These are phyloP conservation scores for Plantago elongata DNA, from an alignment of 257 asterid genomes.

Conservation along the genomic window DNA sequence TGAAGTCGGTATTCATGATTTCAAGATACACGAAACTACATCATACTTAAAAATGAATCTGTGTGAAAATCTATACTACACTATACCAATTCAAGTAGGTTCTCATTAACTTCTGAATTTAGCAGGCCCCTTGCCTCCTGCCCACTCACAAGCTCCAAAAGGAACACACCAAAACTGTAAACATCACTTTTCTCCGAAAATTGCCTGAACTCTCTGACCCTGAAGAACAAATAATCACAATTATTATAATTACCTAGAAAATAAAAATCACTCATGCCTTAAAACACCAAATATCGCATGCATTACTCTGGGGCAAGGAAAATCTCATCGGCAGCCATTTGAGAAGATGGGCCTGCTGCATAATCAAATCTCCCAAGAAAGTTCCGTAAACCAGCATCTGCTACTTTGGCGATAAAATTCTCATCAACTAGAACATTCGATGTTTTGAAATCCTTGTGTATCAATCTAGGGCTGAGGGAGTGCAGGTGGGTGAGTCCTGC, in stretches of 20 bases:
- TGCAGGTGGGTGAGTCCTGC: slow-evolving; percentile 84
- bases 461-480: slow-evolving; percentile 78
- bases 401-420: slow-evolving; percentile 82
- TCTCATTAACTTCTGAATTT: slow-evolving; percentile 45
- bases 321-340: slow-evolving; percentile 48
- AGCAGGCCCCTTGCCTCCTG: slow-evolving; percentile 55
- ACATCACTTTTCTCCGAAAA: slow-evolving; percentile 90
- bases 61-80: background rate
- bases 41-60: slow-evolving; percentile 8
- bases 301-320: slow-evolving; percentile 89
- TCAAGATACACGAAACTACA: background rate
- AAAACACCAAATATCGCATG: slow-evolving; percentile 20
- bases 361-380: slow-evolving; percentile 76
- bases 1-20: background rate
- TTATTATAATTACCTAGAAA: slow-evolving; percentile 8
- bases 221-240: slow-evolving; percentile 28
- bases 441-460: slow-evolving; percentile 90
- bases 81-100: slow-evolving; percentile 75
- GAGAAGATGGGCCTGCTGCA: slow-evolving; percentile 73
- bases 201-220: slow-evolving; percentile 79
- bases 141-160: slow-evolving; percentile 83
- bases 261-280: background rate
- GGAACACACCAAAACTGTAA: slow-evolving; percentile 85
- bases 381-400: slow-evolving; percentile 88
- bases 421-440: slow-evolving; percentile 91